Base-by-base conservation (phyloP, 257 asterid species). In the Solanum medicagineum region DNA sequence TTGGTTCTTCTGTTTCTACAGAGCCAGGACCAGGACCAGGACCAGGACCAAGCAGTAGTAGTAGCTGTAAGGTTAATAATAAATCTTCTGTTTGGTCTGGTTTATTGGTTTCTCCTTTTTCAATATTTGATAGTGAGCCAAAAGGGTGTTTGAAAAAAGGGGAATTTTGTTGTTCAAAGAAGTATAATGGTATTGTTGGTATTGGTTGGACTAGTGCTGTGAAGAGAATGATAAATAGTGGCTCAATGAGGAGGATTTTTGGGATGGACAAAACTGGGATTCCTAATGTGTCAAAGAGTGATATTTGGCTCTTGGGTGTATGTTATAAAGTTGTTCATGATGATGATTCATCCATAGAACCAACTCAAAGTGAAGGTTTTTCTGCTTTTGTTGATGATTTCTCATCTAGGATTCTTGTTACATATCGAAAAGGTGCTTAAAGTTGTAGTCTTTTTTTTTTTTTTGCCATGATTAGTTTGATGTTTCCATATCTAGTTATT, bases 281-380 rank as follows among this genome's bases (percentile, higher is more conserved):
- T 59, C 87, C 98, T 16, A 66, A 57, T 7, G 86, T 88, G 77
- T 95, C 99, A 47, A 91, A 81, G 73, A 90, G 94, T 68, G 95
- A 97, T 74, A 95, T 97, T 84, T 97, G 98, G 99, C 93, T 97
- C 89, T 90, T 97, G 88, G 99, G 99, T 36, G 83, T 89, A 66
- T 94, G 98, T 83, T 97, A 97, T 88, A 92, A 85, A 84, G 88
- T 97, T 85, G 87, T 92, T 62, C 92, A 93, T 20, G 95, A 91
- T 85, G 93, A 91, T 10, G 94, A 92, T 49, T 85, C 89, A 14
- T 89, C 94, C 17, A 87, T 90, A 8, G 93, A 95, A 91, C 97
- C 95, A 32, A 89, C 92, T 73, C 98, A 95, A 85, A 94, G 94
- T 26, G 98, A 97, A 87, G 99, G 96, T 15, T 97, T 92, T 89